phyloP scores from a whole-genome alignment of 2,329 filamentous ascomycete species.

The Exophiala lecanii-corni region DNA sequence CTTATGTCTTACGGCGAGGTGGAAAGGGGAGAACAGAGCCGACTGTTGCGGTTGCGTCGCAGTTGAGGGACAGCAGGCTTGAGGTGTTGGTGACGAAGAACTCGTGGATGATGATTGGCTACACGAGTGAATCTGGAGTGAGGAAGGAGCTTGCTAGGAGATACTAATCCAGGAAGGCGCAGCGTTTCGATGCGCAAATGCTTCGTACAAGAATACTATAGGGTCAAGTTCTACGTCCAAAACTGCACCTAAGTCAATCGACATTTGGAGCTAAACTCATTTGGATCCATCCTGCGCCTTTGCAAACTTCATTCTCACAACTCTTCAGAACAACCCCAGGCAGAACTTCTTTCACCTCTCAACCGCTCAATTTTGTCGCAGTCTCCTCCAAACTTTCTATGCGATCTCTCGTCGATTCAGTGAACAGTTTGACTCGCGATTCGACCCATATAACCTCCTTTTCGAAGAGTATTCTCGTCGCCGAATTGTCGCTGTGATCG shows the following conservation, averaged over 20 bases:
- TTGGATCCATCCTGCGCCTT: constrained; percentile 8
- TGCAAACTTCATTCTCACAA: constrained; percentile 9
- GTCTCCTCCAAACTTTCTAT: constrained; percentile 42
- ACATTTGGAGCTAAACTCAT: not conserved
- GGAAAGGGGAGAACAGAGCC: too few relatives aligned
- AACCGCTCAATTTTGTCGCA: constrained; percentile 39
- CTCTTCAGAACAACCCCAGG: constrained; percentile 14
- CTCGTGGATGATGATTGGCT: not conserved
- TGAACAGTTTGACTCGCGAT: constrained; percentile 40
- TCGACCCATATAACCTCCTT: constrained; percentile 32
- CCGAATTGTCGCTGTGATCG: constrained; percentile 14
- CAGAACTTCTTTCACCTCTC: constrained; percentile 22
- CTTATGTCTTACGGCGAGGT: too few relatives aligned
- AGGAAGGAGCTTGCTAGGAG: not conserved
- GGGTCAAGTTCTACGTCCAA: too few relatives aligned
- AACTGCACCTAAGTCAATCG: not conserved
- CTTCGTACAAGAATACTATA: too few relatives aligned
- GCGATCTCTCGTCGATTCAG: constrained; percentile 29
- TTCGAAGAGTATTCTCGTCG: constrained; percentile 31
- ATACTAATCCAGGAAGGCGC: not conserved
- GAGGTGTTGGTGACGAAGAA: not conserved
- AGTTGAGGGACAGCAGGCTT: not conserved
- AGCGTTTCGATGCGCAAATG: too few relatives aligned
- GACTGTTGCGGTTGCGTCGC: too few relatives aligned
- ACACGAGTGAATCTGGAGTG: not conserved